Evolutionary conservation across 176 grass and related monocot genomes (phyloP), one percentile per base, ranked within the genome.

Genomic region (Eremochloa ophiuroides): DNA sequence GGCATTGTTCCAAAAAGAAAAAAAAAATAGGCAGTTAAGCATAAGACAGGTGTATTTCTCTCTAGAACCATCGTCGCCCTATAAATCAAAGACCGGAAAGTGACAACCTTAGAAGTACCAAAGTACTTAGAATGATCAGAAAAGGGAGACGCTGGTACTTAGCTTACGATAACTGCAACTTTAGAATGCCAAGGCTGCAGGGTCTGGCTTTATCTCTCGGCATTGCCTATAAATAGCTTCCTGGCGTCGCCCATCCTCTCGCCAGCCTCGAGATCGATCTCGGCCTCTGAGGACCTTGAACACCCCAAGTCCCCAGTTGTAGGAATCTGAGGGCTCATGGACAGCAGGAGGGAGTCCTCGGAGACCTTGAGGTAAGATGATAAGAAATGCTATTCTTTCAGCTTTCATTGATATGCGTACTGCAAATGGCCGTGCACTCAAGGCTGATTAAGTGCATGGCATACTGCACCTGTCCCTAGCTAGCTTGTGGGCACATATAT

Each of bases 281-380:
- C 7, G 20, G 51, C 23, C 26, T 46, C 39, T 82, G 77, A 73
- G 50, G 38, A 71, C 74, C 37, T 79, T 76, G 16, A 63, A 62
- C 39, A n/a, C 20, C 20, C 50, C 22, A 56, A 56, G 51, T 56
- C 51, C 50, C 15, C 14, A 30, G 34, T 22, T 73, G 28, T 68
- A 61, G 37, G 58, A 77, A 78, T 87, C 84, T 82, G 13, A 20
- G 70, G 62, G 9, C 23, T 11, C 33, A 82, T 85, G 89, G 85
- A 91, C 22, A 22, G 14, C 85, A 83, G 84, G 64, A 75, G 75
- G 75, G 88, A 87, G 69, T 63, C 82, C 73, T 81, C 89, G 59
- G 89, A 91, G 58, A 88, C 77, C 44, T 66, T 85, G 77, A 88
- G 89, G 89, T 88, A 83, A 80, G 84, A 80, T 74, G 84, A 66